Evolutionary conservation across 2,329 filamentous ascomycete genomes (phyloP), one percentile per base, ranked within the genome.

Genomic region (Alternaria sp.): DNA sequence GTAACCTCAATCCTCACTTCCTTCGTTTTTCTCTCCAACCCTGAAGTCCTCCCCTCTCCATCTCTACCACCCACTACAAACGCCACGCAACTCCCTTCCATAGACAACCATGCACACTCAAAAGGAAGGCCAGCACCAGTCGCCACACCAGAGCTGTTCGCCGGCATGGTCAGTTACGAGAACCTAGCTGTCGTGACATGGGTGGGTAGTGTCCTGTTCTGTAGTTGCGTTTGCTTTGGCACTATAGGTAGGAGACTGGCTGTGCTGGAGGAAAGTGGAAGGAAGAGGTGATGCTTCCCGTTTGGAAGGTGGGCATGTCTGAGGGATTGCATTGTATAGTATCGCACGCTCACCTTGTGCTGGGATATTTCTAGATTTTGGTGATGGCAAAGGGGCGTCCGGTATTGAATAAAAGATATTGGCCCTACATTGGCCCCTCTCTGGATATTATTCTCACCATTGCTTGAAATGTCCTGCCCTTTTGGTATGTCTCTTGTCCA

Each of bases 181-280:
- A 87, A 82, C 6, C 76, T 93, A 1, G 91, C 90, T 56, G 85
- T 90, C 17, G 89, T 88, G 11, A 91, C 93, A 4, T 99, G 95
- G 94, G 90, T 97, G 72, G 84, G 94, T 24, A 97, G 92, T 72
- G 93, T 98, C 26, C 80, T 99, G 50, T 99, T 97, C 75, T 97
- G 95, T 79, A 96, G 92, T 72, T 93, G 92, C 68, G 87, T 98
- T 9, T 97, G 93, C 78, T 97, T 99, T 82, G 95, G 95, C 10
- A 98, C 97, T 73, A 92, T 99, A 72, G 95, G 95, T 11, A 84
- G 95, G 62, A 84, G 91, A 61, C 79, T 98, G 64, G 88, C 89
- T 7, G 66, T 76, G 0, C 61, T 72, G 51, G 72, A 76, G 40
- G 63, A 63, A 34, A 60, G 57, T 9, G 45, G 58, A 8, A 64